These are phyloP conservation scores for Priceomyces carsonii DNA, from an alignment of 805 yeast species.

Conservation along the genomic window DNA sequence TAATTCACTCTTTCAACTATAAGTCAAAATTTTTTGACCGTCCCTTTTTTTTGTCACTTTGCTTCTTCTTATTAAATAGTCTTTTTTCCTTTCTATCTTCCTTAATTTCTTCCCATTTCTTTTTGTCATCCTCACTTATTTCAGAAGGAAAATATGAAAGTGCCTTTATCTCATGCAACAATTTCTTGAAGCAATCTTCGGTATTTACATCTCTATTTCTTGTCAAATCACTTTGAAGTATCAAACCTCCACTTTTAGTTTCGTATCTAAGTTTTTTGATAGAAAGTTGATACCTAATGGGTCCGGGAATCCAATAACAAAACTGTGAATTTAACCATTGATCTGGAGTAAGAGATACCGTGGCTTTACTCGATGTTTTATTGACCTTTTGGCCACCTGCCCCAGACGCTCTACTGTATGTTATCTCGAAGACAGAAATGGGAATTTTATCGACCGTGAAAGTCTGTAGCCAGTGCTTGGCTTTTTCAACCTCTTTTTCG, in stretches of 20 bases:
- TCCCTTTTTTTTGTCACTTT: constrained; percentile 38
- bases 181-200: constrained; percentile 59
- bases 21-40: constrained; percentile 36
- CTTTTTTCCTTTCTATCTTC: constrained; percentile 32
- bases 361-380: constrained; percentile 68
- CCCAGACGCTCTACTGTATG: constrained; percentile 67
- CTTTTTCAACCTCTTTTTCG: constrained; percentile 26
- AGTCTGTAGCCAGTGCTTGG: constrained; percentile 44
- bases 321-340: constrained; percentile 43
- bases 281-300: constrained; percentile 43
- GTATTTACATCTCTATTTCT: constrained; percentile 61
- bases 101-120: constrained; percentile 51
- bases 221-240: constrained; percentile 60
- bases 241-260: constrained; percentile 53
- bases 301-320: constrained; percentile 60
- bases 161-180: constrained; percentile 51
- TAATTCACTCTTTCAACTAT: too few relatives aligned
- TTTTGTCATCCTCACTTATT: constrained; percentile 43
- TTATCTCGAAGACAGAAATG: constrained; percentile 39
- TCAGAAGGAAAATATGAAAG: constrained; percentile 50
- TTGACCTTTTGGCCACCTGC: constrained; percentile 91
- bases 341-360: constrained; percentile 46
- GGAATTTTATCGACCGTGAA: constrained; percentile 43
- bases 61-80: constrained; percentile 33
- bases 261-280: constrained; percentile 49